These are phyloP conservation scores for Saccharomycopsis capsularis DNA, from an alignment of 805 yeast genomes.

Conservation along the genomic window DNA sequence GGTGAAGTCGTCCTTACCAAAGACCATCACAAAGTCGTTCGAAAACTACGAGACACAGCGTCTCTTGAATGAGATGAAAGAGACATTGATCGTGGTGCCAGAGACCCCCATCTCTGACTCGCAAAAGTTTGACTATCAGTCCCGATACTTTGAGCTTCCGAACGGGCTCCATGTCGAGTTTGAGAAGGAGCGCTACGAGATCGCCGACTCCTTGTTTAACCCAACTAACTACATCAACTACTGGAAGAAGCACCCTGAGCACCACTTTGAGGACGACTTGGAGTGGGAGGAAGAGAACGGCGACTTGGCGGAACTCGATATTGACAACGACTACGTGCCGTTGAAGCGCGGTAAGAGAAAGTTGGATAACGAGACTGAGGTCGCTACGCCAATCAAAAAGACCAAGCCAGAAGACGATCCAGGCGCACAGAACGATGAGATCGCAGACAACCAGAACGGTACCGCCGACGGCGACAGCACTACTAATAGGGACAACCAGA, in stretches of 20 bases:
- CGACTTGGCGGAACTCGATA: constrained; percentile 38
- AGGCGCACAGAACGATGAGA: constrained; percentile 28
- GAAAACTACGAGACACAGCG: constrained; percentile 50
- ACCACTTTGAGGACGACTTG: constrained; percentile 21
- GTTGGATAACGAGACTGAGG: constrained; percentile 19
- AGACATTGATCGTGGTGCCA: constrained; percentile 50
- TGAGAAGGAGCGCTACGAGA: constrained; percentile 49
- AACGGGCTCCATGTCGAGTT: constrained; percentile 63
- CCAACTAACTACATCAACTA: constrained; percentile 41
- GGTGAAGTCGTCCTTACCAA: constrained; percentile 29
- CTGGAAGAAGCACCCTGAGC: constrained; percentile 14
- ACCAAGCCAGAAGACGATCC: constrained; percentile 31
- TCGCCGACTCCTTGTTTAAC: constrained; percentile 69
- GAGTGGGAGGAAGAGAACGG: constrained; percentile 43
- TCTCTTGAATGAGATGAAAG: constrained; percentile 68
- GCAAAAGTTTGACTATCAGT: constrained; percentile 20
- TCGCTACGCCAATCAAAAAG: too few species aligned
- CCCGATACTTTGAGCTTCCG: constrained; percentile 64
- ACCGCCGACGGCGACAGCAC: constrained; percentile 21
- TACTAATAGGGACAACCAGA: constrained; percentile 20
- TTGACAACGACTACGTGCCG: constrained; percentile 65
- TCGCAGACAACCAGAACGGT: constrained; percentile 24
- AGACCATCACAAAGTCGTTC: constrained; percentile 41
- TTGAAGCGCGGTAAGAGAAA: constrained; percentile 49
- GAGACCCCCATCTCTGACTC: constrained; percentile 34